Base-by-base conservation (phyloP, 78 protist species). In the Bodo saltans region DNA sequence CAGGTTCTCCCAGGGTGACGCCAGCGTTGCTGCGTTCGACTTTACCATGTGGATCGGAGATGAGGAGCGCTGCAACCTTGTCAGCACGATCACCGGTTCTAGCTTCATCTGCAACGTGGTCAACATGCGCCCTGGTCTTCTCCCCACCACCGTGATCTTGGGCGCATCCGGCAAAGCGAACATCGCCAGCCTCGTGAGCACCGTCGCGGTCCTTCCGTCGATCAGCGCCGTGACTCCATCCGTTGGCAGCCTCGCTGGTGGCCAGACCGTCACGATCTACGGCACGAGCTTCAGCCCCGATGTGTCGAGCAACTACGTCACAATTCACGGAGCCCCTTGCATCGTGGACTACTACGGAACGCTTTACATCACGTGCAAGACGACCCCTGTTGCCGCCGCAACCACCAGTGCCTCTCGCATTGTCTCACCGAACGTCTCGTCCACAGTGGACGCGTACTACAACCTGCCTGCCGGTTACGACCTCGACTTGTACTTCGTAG, bases 301-400 rank as follows among this genome's bases (percentile, higher is more conserved):
- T 17, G 30, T 71, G 39, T 21, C 29, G 30, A 17, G 17, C 30
- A 71, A 71, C 74, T 8, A 38, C 32, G 74, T 71, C 39, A 38
- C 39, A 8, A 71, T 71, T 17, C 39, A 71, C 40, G 74, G 74
- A 8, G 74, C 40, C 53, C 74, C 74, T 8, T 71, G 74, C 40
- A 17, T 38, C 29, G 74, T 71, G 29, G 17, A 8, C 74, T 8
- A 17, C 60, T n/a, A n/a, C n/a, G n/a, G n/a, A n/a, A n/a, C n/a
- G n/a, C n/a, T n/a, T n/a, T n/a, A n/a, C n/a, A n/a, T n/a, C 60
- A 47, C n/a, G 8, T 17, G n/a, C 60, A 47, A 17, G 17, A 47
- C 60, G 60, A 47, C n/a, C 60, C 17, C 60, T 47, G 17, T 17
- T 47, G 60, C 60, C 60, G 60, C 60, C 8, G n/a, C 60, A 47